Evolutionary conservation across 2,329 filamentous ascomycete genomes (phyloP), one percentile per base, ranked within the genome.

Genomic region (Neospermospora avenae): DNA sequence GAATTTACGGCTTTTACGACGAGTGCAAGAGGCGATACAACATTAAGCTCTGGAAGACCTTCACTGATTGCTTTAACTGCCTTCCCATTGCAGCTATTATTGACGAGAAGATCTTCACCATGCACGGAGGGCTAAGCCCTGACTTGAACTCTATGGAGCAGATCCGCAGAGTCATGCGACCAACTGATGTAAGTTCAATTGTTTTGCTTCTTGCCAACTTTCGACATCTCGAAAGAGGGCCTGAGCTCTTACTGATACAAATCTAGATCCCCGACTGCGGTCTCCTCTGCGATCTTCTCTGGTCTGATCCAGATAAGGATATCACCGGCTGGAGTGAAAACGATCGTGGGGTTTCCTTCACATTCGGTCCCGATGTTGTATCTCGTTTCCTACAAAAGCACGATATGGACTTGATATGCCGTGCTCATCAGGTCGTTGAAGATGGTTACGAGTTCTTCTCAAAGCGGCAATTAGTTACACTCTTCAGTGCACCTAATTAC

Each of bases 371-470:
- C 20, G 93, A 99, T 71, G 95, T 99, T 22, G 93, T 99, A 42
- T 96, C 93, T 55, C 88, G 93, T 65, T 99, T 99, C 84, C 78
- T 99, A 64, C 93, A 97, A 80, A 98, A 98, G 80, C 95, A 98
- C 77, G 95, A 99, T 79, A 98, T 99, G 93, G 95, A 99, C 73
- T 83, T 99, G 73, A 98, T 99, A 76, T 99, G 95, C 79, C 91
- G 95, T 77, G 95, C 95, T 67, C 95, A 99, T 78, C 93, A 98
- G 78, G 95, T 98, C 66, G 95, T 99, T 59, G 95, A 99, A 78
- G 95, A 99, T 72, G 95, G 95, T 59, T 99, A 99, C 79, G 95
- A 99, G 77, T 99, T 99, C 83, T 99, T 99, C 82, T 96, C 92
- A 63, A 98, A 98, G 81, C 88, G 95, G 70, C 93, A 98, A 77